A percentile compares a stretch with the other conserved stretches of the same genome.
Conservation (phyloP, 1,284 basidiomycete genomes). For the Cryptococcus jaspeensis region DNA sequence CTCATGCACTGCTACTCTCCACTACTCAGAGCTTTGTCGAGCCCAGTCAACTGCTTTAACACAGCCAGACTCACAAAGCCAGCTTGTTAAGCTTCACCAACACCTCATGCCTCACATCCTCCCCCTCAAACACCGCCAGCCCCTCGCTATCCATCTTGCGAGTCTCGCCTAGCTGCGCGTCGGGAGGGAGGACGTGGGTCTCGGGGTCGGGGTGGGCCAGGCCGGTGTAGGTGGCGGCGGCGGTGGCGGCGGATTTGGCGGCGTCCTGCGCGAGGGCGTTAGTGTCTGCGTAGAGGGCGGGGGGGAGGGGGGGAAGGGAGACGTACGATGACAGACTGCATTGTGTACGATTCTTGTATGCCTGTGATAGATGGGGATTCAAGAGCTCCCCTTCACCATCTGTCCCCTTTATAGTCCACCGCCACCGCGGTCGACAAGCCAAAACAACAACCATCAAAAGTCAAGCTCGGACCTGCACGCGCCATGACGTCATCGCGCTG, state of each 20-base stretch:
- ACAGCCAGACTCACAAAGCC: conserved; percentile 30
- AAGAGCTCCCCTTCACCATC: no score
- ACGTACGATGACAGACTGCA: conserved; percentile 23
- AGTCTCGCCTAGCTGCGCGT: conserved; percentile 19
- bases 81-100: conserved; percentile 45
- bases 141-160: conserved; percentile 33
- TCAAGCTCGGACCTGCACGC: no score
- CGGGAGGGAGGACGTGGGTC: conserved; percentile 24
- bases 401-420: no score
- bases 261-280: conserved; percentile 10
- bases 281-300: no score
- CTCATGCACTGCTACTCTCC: neutral
- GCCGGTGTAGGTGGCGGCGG: conserved; percentile 13
- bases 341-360: no score
- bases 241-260: conserved; percentile 12
- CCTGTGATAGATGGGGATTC: no score
- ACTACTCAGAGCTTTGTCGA: neutral
- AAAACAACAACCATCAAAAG: no score
- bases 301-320: neutral
- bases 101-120: conserved; percentile 35
- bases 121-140: conserved; percentile 34
- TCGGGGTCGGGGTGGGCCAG: conserved; percentile 25
- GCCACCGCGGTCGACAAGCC: no score
- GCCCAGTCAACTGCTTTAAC: neutral
- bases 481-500: neutral